Base-by-base conservation (phyloP, 1,139 yeast species). In the Saccharomyces hybrid region DNA sequence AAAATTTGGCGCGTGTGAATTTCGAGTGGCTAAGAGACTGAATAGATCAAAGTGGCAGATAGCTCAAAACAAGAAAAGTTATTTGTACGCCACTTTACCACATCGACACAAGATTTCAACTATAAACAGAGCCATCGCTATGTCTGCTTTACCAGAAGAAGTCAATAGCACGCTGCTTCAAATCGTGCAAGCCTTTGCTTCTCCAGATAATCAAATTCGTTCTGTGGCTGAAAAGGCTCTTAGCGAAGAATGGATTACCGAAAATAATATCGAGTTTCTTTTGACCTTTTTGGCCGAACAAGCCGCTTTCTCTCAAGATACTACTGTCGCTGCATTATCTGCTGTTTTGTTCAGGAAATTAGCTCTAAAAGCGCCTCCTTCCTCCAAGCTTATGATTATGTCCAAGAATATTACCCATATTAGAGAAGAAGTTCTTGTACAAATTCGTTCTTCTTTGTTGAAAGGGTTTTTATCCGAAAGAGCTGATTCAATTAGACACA, bases 321-420 rank as follows among this genome's bases (percentile, higher is more conserved):
- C 62, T 31, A 67, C 71, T 1, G 59, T 65, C 4, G 66, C 73
- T 21, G 70, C 71, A 12, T 86, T 90, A 12, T 75, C 78, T 3
- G 96, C 98, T 2, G 97, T 93, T 32, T 74, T 93, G 59, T 88
- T 93, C 68, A 81, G 99, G 71, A 82, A 97, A 65, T 80, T 89
- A 59, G 90, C 96, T 14, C 80, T 87, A 55, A 86, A 87, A 64
- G 81, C 89, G 1, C 71, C 71, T 38, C 71, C 65, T 72, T 78
- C 68, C 62, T 75, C 64, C 58, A 70, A 72, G 65, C 73, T 79
- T 21, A 78, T 83, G 48, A 85, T 84, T 54, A 80, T 87, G 44
- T 88, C 89, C 55, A 81, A 95, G 68, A 85, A 91, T 50, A 80
- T 90, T 57, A 95, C 93, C 27, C 81, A 80, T 46, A 75, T 89